Percentiles rank a stretch among this genome's conserved stretches.
Conservation (phyloP, 306 rosid species). For the Oemleria cerasiformis region DNA sequence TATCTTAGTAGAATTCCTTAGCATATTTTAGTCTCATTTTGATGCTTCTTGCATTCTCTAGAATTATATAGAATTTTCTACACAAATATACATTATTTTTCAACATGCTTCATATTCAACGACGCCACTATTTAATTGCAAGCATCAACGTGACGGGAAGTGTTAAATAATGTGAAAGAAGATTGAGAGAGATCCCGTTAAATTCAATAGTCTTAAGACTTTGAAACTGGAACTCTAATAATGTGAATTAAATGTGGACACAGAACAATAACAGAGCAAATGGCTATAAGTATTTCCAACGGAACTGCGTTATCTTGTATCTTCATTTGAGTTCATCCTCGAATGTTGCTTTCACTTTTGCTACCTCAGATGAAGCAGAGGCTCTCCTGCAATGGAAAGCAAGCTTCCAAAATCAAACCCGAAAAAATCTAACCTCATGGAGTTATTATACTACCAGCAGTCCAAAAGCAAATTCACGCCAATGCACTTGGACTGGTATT, state of each 20-base stretch:
- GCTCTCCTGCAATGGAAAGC: constrained; percentile 43
- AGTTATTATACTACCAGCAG: background rate
- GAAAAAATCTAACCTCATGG: constrained; percentile 21
- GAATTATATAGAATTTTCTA: too few species aligned
- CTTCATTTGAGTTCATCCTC: background rate
- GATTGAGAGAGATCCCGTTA: background rate
- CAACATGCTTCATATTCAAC: background rate
- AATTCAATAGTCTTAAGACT: background rate
- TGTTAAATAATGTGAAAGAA: background rate
- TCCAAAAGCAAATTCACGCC: background rate
- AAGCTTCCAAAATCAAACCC: constrained; percentile 6
- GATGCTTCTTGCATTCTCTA: too few species aligned
- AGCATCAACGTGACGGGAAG: background rate
- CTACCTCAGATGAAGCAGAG: constrained; percentile 19
- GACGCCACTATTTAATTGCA: background rate
- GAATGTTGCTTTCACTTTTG: constrained; percentile 7
- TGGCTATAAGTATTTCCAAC: background rate
- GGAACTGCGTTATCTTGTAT: background rate
- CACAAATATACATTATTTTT: too few species aligned
- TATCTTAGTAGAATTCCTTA: too few species aligned
- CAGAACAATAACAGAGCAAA: background rate
- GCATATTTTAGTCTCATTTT: too few species aligned
- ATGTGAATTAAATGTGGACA: background rate
- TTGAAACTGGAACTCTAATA: background rate
- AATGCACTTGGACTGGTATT: constrained; percentile 30